Conservation (phyloP, 208 protist species). For the Crithidia fasciculata region DNA sequence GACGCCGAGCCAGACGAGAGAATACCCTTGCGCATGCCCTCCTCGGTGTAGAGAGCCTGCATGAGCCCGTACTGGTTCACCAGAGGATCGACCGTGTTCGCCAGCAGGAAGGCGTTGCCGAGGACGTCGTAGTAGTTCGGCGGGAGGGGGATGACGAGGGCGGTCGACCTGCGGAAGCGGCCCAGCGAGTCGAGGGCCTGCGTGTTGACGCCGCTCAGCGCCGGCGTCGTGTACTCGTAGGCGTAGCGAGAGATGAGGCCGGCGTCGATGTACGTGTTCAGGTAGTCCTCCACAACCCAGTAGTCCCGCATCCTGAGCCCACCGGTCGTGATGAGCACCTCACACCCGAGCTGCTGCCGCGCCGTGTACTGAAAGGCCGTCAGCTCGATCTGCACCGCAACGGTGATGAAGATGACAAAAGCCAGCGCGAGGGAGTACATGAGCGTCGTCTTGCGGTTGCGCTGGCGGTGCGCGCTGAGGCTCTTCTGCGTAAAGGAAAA, state of each 20-base stretch:
- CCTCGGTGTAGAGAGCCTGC: slow-evolving; percentile 48
- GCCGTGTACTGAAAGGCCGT: slow-evolving; percentile 39
- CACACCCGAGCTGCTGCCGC: slow-evolving; percentile 35
- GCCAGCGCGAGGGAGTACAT: slow-evolving; percentile 94
- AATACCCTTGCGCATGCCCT: slow-evolving; percentile 43
- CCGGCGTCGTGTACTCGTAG: slow-evolving; percentile 13
- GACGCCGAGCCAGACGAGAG: slow-evolving; percentile 41
- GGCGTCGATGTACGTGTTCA: slow-evolving; percentile 5
- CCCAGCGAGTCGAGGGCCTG: slow-evolving; percentile 39
- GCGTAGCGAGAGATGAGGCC: slow-evolving; percentile 22
- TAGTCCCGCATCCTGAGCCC: slow-evolving; percentile 17
- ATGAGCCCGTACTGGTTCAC: slow-evolving; percentile 44
- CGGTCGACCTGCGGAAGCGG: slow-evolving; percentile 25
- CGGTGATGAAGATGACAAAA: slow-evolving; percentile 95
- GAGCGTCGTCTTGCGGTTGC: slow-evolving; percentile 96
- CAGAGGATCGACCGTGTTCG: slow-evolving; percentile 18
- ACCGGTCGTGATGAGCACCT: slow-evolving; percentile 24
- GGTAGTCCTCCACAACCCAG: slow-evolving; percentile 11
- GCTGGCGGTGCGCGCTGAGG: slow-evolving; percentile 84
- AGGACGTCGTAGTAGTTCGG: slow-evolving; percentile 75
- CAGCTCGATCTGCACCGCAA: slow-evolving; percentile 87
- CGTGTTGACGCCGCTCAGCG: neutral
- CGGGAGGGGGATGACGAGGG: slow-evolving; percentile 32
- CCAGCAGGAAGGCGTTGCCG: slow-evolving; percentile 36
- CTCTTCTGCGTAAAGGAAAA: slow-evolving; percentile 89